Conservation (phyloP, 2,329 filamentous ascomycete genomes). For the Phaeosphaeria sp. region DNA sequence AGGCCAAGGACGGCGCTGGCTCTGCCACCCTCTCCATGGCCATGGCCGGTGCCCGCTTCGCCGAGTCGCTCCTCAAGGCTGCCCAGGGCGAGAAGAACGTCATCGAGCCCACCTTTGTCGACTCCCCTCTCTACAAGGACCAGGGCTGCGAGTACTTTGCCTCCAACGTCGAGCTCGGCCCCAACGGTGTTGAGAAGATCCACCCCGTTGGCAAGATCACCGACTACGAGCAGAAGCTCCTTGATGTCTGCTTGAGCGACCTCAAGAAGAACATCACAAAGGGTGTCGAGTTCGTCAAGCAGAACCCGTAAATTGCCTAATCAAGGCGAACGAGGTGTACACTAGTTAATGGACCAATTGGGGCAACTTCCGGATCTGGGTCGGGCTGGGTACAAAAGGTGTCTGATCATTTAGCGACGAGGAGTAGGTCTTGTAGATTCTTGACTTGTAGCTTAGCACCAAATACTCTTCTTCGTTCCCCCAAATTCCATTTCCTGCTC, state of each 20-base stretch:
- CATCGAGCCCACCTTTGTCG: constrained; percentile 94
- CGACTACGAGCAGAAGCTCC: constrained; percentile 84
- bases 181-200: constrained; percentile 95
- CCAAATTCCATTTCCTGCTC: neutral
- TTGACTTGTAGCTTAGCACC: constrained; percentile 27
- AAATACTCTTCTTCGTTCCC: constrained; percentile 19
- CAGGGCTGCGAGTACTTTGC: constrained; percentile 97
- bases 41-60: constrained; percentile 85
- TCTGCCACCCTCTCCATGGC: constrained; percentile 99
- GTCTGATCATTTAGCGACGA: constrained; percentile 19
- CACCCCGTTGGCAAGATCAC: constrained; percentile 84
- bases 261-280: constrained; percentile 95
- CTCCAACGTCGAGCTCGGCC: constrained; percentile 93
- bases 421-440: constrained; percentile 27
- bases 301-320: constrained; percentile 54
- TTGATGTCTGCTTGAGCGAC: constrained; percentile 83
- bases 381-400: constrained; percentile 23
- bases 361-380: constrained; percentile 19
- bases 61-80: constrained; percentile 92
- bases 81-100: constrained; percentile 93
- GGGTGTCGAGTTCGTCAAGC: constrained; percentile 73
- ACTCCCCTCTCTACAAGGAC: constrained; percentile 98
- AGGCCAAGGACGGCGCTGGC: constrained; percentile 97
- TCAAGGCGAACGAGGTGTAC: constrained; percentile 26
- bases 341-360: constrained; percentile 35